Conservation (phyloP, 768 basidiomycete genomes). For the Hebeloma cylindrosporum region DNA sequence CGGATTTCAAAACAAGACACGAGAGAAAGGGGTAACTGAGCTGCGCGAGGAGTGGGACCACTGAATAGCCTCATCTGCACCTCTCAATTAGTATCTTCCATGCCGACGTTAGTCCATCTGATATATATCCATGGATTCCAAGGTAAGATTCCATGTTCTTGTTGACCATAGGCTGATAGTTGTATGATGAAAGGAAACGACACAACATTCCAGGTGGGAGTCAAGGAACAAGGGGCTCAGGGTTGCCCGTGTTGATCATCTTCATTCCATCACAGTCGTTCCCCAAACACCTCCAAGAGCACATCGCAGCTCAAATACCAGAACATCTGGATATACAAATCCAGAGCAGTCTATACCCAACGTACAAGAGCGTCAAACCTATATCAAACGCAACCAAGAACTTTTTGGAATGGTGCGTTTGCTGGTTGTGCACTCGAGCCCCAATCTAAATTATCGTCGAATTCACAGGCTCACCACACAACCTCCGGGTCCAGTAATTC, state of each 20-base stretch:
- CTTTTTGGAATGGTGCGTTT: constrained; percentile 53
- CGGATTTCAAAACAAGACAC: no score
- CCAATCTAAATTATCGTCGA: not conserved
- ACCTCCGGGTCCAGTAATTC: constrained; percentile 54
- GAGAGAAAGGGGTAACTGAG: no score
- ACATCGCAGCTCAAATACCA: constrained; percentile 37
- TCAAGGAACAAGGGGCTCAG: not conserved
- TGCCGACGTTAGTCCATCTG: constrained; percentile 44
- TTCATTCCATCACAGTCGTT: constrained; percentile 41
- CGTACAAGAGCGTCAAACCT: constrained; percentile 58
- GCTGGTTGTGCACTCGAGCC: not conserved
- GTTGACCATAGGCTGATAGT: constrained; percentile 16
- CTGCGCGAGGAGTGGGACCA: no score
- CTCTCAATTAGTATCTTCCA: no score
- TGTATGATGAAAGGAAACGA: constrained; percentile 45
- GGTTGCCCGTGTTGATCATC: not conserved
- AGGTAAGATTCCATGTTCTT: no score
- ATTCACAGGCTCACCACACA: constrained; percentile 50
- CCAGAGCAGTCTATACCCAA: constrained; percentile 54
- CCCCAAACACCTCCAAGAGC: constrained; percentile 51
- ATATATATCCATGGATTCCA: constrained; percentile 60
- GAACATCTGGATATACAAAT: constrained; percentile 36
- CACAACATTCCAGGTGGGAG: constrained; percentile 53
- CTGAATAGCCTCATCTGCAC: no score
- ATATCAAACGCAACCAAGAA: constrained; percentile 50